Conservation (phyloP, 345 rosid species). For the Reutealis trisperma region DNA sequence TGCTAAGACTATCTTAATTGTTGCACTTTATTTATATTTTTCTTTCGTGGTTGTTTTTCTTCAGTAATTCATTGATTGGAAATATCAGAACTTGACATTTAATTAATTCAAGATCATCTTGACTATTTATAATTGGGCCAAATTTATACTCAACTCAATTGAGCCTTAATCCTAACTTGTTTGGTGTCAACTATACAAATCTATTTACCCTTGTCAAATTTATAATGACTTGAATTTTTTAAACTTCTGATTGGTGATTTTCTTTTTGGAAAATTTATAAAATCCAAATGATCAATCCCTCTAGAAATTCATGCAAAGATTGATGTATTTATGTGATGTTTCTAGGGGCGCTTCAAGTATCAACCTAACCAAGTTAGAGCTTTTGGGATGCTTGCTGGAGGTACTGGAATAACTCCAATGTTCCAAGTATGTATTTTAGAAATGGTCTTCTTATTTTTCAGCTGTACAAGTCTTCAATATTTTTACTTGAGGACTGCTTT, state of each 20-base stretch:
- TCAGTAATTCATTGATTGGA: neutral
- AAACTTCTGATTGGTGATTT: neutral
- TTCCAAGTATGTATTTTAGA: slow-evolving; percentile 23
- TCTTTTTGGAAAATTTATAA: neutral
- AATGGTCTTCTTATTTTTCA: neutral
- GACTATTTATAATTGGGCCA: neutral
- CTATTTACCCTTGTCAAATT: neutral
- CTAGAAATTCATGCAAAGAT: neutral
- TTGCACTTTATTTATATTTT: neutral
- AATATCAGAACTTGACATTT: neutral
- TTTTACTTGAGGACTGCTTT: neutral
- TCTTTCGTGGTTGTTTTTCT: neutral
- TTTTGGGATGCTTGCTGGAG: slow-evolving; percentile 39
- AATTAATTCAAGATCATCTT: neutral
- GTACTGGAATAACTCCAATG: slow-evolving; percentile 39
- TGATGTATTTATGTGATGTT: neutral
- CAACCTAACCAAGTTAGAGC: slow-evolving; percentile 35
- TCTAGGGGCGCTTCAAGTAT: slow-evolving; percentile 35
- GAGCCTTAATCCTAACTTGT: too few relatives aligned
- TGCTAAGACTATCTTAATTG: neutral
- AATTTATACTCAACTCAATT: too few relatives aligned
- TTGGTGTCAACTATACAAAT: too few relatives aligned
- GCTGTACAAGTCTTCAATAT: neutral
- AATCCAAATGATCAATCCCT: neutral
- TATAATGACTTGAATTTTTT: neutral